phyloP scores from a whole-genome alignment of 495 filamentous ascomycete genomes.

The Penicillium cataractarum region DNA sequence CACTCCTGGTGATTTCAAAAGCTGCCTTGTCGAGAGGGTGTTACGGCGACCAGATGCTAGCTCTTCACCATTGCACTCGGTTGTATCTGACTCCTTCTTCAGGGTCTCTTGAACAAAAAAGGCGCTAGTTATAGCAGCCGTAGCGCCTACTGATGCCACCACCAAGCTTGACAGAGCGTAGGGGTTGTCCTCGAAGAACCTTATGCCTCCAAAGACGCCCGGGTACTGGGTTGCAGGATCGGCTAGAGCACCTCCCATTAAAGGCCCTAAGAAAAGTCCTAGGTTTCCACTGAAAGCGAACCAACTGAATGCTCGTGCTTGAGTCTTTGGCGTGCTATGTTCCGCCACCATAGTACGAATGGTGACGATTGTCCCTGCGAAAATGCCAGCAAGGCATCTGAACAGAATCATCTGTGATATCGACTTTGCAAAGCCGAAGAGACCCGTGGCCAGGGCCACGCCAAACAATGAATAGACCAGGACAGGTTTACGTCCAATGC shows the following conservation, averaged over 20 bases:
- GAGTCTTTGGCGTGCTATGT: conserved; percentile 64
- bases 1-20: conserved; percentile 65
- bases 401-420: conserved; percentile 70
- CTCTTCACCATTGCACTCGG: conserved; percentile 7
- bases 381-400: conserved; percentile 66
- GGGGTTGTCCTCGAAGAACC: conserved; percentile 64
- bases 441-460: conserved; percentile 55
- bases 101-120: conserved; percentile 61
- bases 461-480: conserved; percentile 64
- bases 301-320: conserved; percentile 71
- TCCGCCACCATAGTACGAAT: conserved; percentile 73
- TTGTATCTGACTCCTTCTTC: conserved; percentile 31
- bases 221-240: conserved; percentile 62
- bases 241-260: conserved; percentile 65
- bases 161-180: conserved; percentile 65
- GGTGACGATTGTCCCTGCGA: conserved; percentile 69
- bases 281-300: conserved; percentile 71
- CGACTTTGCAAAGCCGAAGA: conserved; percentile 64
- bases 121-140: conserved; percentile 49
- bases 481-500: conserved; percentile 67
- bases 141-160: conserved; percentile 51
- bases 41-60: background rate
- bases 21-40: conserved; percentile 51
- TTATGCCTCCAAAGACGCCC: conserved; percentile 51
- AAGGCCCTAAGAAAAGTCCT: conserved; percentile 68